Evolutionary conservation across 2,329 filamentous ascomycete genomes (phyloP), one percentile per base, ranked within the genome.

Genomic region (Fusarium pilosicola): DNA sequence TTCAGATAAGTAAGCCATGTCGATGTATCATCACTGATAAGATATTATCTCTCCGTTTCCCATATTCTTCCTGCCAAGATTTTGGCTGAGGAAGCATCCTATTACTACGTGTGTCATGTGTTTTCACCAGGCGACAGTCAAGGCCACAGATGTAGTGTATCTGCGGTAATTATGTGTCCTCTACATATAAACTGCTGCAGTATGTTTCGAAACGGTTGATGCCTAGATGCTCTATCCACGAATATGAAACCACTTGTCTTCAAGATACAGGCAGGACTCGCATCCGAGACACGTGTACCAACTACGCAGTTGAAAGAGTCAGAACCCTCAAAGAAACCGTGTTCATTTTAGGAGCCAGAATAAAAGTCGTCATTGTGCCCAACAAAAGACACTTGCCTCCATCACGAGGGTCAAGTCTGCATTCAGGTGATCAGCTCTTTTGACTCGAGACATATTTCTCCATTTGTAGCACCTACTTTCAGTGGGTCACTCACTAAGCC

Each of bases 341-440:
- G 70, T 68, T 54, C 58, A 39, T 24, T 48, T 13, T 44, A 28
- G 20, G 5, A 17, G 3, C 8, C n/a, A 22, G 26, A 12, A 24
- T 62, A 65, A 65, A 65, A 18, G 18, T 26, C 38, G 41, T 26
- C 45, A 62, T 42, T 44, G 28, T 24, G 51, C 24, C 46, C 51
- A 24, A 38, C 26, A 54, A 36, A 34, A 54, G 20, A 58, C 61
- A 67, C 62, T 67, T 41, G 60, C 54, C 44, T 42, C n/a, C 15
- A 54, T 71, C 69, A 71, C 69, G 68, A 49, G 68, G 36, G 41
- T 54, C 55, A 36, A 54, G 17, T 61, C 39, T 13, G n/a, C 17
- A 57, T 71, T 52, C 71, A 73, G 71, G 61, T 73, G 71, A 73
- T 73, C 52, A 36, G 42, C 51, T 64, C 39, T 34, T 38, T 46